phyloP scores from a whole-genome alignment of 768 basidiomycete genomes.

The Inosperma sp. region DNA sequence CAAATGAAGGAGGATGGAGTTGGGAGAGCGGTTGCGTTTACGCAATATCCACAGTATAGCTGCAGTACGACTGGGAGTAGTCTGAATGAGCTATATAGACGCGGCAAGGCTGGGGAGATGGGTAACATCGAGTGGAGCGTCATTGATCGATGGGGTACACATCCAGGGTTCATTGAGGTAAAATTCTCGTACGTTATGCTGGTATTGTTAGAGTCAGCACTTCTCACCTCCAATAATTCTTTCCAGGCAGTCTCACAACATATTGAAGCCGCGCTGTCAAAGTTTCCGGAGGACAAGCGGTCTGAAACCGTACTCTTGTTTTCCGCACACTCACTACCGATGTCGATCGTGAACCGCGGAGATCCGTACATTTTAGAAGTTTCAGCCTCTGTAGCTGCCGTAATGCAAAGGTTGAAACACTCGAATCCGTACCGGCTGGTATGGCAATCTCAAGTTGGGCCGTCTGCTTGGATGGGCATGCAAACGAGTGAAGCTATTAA shows the following conservation, averaged over 20 bases:
- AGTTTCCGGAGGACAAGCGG: constrained; percentile 69
- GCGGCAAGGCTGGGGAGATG: constrained; percentile 54
- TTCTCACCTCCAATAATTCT: too few species aligned
- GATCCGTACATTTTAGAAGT: constrained; percentile 97
- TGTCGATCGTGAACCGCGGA: constrained; percentile 98
- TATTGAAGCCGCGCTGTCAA: constrained; percentile 73
- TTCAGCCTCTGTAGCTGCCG: constrained; percentile 86
- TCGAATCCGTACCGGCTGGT: constrained; percentile 88
- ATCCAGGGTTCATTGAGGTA: constrained; percentile 92
- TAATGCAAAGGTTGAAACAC: constrained; percentile 82
- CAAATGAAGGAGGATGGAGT: constrained; percentile 91
- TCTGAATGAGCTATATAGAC: constrained; percentile 84
- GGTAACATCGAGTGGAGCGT: constrained; percentile 90
- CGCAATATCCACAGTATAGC: constrained; percentile 98
- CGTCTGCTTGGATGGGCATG: constrained; percentile 97
- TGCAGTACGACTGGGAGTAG: constrained; percentile 98
- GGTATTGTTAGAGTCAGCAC: too few species aligned
- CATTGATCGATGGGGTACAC: constrained; percentile 96
- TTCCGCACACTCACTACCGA: constrained; percentile 95
- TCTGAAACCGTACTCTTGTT: constrained; percentile 81
- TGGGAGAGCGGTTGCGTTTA: constrained; percentile 89
- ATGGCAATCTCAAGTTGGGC: constrained; percentile 98
- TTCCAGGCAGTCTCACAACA: constrained; percentile 95
- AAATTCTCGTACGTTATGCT: too few species aligned
- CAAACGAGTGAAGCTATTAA: constrained; percentile 91